Conservation (phyloP, 2,329 filamentous ascomycete genomes). For the Chaetomiaceae sp. region DNA sequence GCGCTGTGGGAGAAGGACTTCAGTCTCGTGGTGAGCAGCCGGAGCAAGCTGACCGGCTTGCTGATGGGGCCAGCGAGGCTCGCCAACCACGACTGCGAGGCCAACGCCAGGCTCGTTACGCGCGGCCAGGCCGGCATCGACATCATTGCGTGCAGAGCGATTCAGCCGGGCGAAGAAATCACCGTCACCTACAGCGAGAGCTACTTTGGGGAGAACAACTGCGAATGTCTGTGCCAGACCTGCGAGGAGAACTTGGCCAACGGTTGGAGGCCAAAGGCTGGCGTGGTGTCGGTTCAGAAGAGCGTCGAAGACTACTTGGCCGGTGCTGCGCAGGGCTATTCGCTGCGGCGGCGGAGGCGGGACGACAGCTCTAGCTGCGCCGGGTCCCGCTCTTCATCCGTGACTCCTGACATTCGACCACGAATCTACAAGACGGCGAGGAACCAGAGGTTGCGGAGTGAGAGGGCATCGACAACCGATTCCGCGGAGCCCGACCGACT, state of each 20-base stretch:
- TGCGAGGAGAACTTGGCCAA: constrained; percentile 73
- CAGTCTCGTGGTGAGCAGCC: constrained; percentile 89
- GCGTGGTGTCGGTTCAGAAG: constrained; percentile 39
- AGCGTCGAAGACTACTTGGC: constrained; percentile 48
- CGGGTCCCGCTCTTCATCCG: constrained; percentile 51
- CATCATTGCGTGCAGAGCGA: constrained; percentile 76
- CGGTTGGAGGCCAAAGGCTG: constrained; percentile 65
- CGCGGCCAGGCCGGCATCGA: constrained; percentile 82
- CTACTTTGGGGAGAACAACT: constrained; percentile 93
- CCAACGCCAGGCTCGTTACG: constrained; percentile 83
- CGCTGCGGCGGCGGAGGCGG: constrained; percentile 48
- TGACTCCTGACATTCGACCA: constrained; percentile 50
- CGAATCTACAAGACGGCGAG: constrained; percentile 38
- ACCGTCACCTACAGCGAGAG: constrained; percentile 94
- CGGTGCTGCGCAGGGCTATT: constrained; percentile 42
- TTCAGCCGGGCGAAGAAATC: constrained; percentile 85
- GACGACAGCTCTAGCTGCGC: constrained; percentile 39
- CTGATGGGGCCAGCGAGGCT: constrained; percentile 95
- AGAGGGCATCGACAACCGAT: constrained; percentile 32
- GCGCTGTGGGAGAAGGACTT: constrained; percentile 84
- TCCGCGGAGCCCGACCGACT: constrained; percentile 27
- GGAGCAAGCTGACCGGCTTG: constrained; percentile 82
- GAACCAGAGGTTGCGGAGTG: constrained; percentile 28
- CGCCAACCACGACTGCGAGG: constrained; percentile 93
- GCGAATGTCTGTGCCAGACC: constrained; percentile 85